Conservation (phyloP, 2,329 filamentous ascomycete genomes). For the Cadophora sp. region DNA sequence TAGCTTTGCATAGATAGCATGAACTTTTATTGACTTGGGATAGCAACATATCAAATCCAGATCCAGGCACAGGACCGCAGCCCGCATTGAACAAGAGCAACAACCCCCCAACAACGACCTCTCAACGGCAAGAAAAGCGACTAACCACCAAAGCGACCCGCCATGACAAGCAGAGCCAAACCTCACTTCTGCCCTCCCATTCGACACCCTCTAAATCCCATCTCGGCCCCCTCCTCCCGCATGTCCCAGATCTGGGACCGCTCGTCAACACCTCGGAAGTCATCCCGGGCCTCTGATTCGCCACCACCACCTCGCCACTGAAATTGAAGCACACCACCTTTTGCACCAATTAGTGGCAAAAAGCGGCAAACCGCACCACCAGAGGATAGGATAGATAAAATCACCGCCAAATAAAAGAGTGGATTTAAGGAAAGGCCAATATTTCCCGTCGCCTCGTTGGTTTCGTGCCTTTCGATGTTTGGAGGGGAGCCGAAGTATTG, state of each 20-base stretch:
- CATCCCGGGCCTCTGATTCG: conserved; percentile 3
- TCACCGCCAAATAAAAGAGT: background rate
- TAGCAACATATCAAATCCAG: conserved; percentile 12
- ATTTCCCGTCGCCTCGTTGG: background rate
- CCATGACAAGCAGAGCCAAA: conserved; percentile 5
- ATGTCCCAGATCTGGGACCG: conserved; percentile 7
- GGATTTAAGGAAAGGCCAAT: conserved; percentile 1
- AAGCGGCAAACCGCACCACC: background rate
- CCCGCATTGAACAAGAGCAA: too few relatives aligned
- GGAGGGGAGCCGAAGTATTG: conserved; percentile 1
- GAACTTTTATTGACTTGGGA: conserved; percentile 14
- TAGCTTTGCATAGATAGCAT: conserved; percentile 10
- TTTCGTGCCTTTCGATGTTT: background rate
- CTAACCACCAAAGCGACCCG: conserved; percentile 14
- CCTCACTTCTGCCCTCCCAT: background rate
- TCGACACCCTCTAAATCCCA: background rate
- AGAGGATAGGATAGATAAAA: background rate
- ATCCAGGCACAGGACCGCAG: conserved; percentile 2
- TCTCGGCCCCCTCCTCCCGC: conserved; percentile 7
- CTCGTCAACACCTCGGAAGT: conserved; percentile 11
- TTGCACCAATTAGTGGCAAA: conserved; percentile 4
- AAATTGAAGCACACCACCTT: conserved; percentile 9
- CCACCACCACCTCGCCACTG: background rate
- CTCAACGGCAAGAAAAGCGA: conserved; percentile 3
- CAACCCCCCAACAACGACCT: background rate